These are phyloP conservation scores for Apiotrichum veenhuisii DNA, from an alignment of 1,284 basidiomycete species.

Conservation along the genomic window DNA sequence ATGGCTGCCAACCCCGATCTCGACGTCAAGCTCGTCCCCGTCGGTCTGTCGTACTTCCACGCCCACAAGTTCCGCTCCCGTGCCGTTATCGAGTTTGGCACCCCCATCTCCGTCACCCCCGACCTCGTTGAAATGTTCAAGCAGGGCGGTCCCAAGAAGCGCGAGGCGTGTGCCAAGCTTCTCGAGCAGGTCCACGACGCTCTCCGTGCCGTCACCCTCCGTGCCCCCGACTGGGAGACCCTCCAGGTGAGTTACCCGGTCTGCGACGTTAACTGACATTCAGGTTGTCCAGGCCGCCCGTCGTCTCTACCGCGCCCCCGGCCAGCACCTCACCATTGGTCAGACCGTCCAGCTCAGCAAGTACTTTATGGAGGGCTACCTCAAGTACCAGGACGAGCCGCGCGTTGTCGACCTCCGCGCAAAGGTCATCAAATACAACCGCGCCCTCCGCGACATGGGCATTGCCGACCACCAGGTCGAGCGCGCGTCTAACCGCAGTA, in stretches of 20 bases:
- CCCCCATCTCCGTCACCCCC: slow-evolving; percentile 79
- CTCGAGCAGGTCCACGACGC: slow-evolving; percentile 91
- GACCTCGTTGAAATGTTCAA: slow-evolving; percentile 88
- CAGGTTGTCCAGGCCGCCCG: slow-evolving; percentile 97
- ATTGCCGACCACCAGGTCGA: slow-evolving; percentile 95
- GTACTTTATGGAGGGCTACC: slow-evolving; percentile 89
- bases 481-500: slow-evolving; percentile 72
- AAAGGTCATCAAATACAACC: slow-evolving; percentile 92
- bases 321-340: slow-evolving; percentile 87
- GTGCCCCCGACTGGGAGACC: slow-evolving; percentile 96
- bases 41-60: slow-evolving; percentile 93
- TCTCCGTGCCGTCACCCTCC: slow-evolving; percentile 94
- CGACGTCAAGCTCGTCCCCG: slow-evolving; percentile 87
- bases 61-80: slow-evolving; percentile 90
- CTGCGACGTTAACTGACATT: slow-evolving; percentile 42
- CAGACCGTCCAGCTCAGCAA: slow-evolving; percentile 97
- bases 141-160: slow-evolving; percentile 80
- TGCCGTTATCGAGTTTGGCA: slow-evolving; percentile 95
- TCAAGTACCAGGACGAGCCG: slow-evolving; percentile 90
- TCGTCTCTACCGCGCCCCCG: slow-evolving; percentile 89
- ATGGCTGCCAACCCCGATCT: slow-evolving; percentile 86
- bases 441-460: slow-evolving; percentile 85
- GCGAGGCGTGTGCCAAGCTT: slow-evolving; percentile 84
- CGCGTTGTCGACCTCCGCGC: slow-evolving; percentile 75
- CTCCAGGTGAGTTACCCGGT: slow-evolving; percentile 66